Conservation (phyloP, 208 protist species). For the Blastocrithidia nonstop region DNA sequence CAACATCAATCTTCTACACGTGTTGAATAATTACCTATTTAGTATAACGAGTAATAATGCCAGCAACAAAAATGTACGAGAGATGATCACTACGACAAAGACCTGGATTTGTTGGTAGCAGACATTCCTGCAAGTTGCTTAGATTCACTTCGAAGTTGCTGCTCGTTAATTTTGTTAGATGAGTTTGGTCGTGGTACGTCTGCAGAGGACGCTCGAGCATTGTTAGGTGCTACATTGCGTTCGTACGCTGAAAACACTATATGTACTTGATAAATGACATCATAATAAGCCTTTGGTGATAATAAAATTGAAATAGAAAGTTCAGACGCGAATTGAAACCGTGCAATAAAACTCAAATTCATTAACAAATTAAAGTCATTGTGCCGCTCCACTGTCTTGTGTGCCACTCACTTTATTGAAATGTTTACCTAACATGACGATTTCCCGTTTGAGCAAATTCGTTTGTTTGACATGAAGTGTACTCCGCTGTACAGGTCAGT, state of each 20-base stretch:
- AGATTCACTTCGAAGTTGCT: conserved; percentile 6
- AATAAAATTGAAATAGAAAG: not conserved
- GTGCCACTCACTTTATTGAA: conserved; percentile 62
- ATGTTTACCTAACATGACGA: conserved; percentile 10
- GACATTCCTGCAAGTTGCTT: conserved; percentile 5
- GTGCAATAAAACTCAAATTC: too few relatives aligned
- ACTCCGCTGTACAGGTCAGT: too few relatives aligned
- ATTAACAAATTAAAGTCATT: too few relatives aligned
- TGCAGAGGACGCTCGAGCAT: conserved; percentile 64
- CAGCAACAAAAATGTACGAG: too few relatives aligned
- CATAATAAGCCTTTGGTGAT: not conserved
- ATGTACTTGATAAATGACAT: not conserved
- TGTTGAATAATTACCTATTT: too few relatives aligned
- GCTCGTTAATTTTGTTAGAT: conserved; percentile 80
- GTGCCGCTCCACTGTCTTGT: conserved; percentile 33
- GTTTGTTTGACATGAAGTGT: not conserved
- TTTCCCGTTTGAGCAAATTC: not conserved
- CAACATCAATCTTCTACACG: too few relatives aligned
- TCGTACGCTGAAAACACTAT: too few relatives aligned
- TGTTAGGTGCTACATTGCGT: conserved; percentile 49
- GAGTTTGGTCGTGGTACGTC: conserved; percentile 91
- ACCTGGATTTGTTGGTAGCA: not conserved
- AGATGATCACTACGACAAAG: not conserved
- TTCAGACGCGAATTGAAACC: too few relatives aligned
- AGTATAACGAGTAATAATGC: too few relatives aligned